Conservation (phyloP, 2,329 filamentous ascomycete species). For the Exophiala xenobiotica region DNA sequence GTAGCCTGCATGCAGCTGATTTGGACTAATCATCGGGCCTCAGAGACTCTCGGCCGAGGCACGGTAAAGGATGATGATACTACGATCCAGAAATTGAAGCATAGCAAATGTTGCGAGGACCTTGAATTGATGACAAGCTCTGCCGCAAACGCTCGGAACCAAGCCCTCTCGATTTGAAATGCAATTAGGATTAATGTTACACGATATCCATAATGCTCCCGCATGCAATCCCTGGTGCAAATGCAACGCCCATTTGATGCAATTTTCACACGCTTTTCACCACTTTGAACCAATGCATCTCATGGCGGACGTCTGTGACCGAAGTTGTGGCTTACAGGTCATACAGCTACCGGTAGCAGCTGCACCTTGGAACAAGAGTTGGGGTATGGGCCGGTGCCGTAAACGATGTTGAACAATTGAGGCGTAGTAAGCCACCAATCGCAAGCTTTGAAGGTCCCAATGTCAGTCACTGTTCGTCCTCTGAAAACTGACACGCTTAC, state of each 20-base stretch:
- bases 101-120: no score
- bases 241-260: background rate
- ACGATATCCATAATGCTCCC: background rate
- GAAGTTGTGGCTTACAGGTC: background rate
- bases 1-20: background rate
- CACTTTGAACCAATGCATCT: background rate
- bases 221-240: background rate
- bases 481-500: no score
- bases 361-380: conserved; percentile 28
- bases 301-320: background rate
- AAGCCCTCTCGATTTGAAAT: no score
- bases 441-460: conserved; percentile 20
- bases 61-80: no score
- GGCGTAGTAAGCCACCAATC: conserved; percentile 30
- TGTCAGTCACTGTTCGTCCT: no score
- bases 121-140: no score
- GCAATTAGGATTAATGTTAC: background rate
- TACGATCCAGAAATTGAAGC: no score
- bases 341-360: conserved; percentile 25
- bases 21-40: no score
- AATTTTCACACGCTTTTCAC: background rate
- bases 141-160: no score
- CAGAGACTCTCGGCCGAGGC: no score
- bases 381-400: conserved; percentile 17
- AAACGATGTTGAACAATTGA: conserved; percentile 27